Percentiles rank a stretch among this genome's conserved stretches.
Evolutionary conservation across 495 filamentous ascomycete species (phyloP).

Genomic region (Peziza echinospora): DNA sequence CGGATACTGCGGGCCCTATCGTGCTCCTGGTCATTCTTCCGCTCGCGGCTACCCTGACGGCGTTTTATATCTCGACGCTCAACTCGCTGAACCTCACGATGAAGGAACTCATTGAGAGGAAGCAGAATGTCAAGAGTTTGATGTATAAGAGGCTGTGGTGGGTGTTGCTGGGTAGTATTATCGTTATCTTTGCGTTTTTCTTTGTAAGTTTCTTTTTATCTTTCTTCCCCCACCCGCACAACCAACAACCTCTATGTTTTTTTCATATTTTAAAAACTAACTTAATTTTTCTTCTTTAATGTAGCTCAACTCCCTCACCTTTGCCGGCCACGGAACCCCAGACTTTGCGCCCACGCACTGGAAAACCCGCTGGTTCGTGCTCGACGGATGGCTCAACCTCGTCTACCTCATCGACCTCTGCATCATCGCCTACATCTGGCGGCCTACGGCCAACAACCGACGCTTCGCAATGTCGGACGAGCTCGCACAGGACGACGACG

Average conservation of each 20-base stretch:
- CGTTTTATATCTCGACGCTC: constrained; percentile 97
- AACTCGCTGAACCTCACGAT: constrained; percentile 86
- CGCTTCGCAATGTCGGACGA: constrained; percentile 98
- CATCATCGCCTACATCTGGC: constrained; percentile 92
- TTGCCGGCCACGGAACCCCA: constrained; percentile 58
- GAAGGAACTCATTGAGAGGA: constrained; percentile 82
- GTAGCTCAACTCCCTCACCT: constrained; percentile 77
- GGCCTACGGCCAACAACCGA: constrained; percentile 88
- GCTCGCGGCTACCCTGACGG: constrained; percentile 75
- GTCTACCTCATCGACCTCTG: constrained; percentile 85
- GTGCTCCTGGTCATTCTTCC: constrained; percentile 92
- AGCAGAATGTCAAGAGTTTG: constrained; percentile 73
- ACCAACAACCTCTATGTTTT: background rate
- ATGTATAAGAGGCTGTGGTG: constrained; percentile 99
- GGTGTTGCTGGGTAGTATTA: constrained; percentile 76
- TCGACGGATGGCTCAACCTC: constrained; percentile 92
- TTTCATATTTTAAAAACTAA: too few species aligned
- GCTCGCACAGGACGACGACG: constrained; percentile 93
- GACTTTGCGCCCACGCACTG: constrained; percentile 90
- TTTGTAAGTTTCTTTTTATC: constrained; percentile 21
- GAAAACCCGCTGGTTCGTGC: constrained; percentile 90
- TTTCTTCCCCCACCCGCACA: background rate
- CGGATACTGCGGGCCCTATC: constrained; percentile 60
- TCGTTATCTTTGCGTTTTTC: constrained; percentile 94
- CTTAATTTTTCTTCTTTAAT: too few species aligned